Percentiles rank a stretch among this genome's conserved stretches.
phyloP scores from a whole-genome alignment of 164 flowering plant genomes.

The Vitis cinerea region DNA sequence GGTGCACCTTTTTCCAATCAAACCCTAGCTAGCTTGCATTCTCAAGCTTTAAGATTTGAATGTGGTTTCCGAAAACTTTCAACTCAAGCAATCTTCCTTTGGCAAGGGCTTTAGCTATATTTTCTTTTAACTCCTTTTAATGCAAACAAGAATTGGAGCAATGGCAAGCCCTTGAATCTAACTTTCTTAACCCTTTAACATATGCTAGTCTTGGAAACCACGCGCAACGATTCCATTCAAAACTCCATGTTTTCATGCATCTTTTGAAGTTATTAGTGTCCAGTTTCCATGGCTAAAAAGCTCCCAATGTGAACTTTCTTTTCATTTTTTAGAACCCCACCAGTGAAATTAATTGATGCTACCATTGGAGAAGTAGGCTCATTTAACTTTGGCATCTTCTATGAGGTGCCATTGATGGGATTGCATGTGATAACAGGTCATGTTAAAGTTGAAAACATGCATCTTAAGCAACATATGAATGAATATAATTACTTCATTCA shows the following conservation, averaged over 20 bases:
- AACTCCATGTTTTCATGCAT: neutral
- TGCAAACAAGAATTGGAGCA: conserved; percentile 9
- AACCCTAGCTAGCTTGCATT: conserved; percentile 2
- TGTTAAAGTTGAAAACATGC: too few species aligned
- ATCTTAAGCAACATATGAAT: too few species aligned
- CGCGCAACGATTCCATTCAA: conserved; percentile 10
- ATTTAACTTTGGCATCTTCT: too few species aligned
- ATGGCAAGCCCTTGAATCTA: neutral
- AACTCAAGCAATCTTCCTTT: conserved; percentile 19
- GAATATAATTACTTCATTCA: too few species aligned
- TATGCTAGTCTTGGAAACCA: conserved; percentile 24
- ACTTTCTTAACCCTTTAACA: conserved; percentile 3
- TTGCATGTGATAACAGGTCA: too few species aligned
- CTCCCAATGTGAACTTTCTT: too few species aligned
- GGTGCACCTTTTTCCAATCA: neutral
- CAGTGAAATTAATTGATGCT: too few species aligned
- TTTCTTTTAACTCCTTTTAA: conserved; percentile 25
- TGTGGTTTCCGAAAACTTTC: conserved; percentile 22
- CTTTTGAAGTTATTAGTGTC: too few species aligned
- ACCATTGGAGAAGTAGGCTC: too few species aligned
- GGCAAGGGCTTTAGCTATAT: conserved; percentile 6
- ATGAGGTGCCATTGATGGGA: too few species aligned
- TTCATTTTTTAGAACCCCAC: too few species aligned
- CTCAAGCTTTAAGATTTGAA: conserved; percentile 16
- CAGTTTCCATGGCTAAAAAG: too few species aligned